Evolutionary conservation across 352 stramenopile genomes (phyloP).

Genomic region (Phytophthora niederhauseri): DNA sequence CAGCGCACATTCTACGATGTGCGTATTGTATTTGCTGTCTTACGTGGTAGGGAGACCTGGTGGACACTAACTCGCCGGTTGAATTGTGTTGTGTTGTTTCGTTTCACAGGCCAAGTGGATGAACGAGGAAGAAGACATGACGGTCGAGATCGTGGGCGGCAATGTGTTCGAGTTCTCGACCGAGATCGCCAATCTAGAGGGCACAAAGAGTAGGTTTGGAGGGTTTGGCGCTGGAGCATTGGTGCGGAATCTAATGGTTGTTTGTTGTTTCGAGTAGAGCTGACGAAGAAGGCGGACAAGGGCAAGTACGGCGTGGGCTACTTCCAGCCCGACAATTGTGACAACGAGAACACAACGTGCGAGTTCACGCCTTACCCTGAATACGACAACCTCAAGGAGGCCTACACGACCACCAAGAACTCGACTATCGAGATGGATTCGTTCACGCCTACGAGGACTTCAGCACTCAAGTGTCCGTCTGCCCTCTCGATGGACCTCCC

Average conservation of each 20-base stretch:
- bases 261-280: conserved; percentile 20
- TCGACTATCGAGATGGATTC: conserved; percentile 49
- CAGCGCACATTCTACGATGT: conserved; percentile 75
- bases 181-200: conserved; percentile 67
- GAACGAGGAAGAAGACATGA: conserved; percentile 82
- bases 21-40: conserved; percentile 6
- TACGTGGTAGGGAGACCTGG: background rate
- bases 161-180: conserved; percentile 86
- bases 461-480: conserved; percentile 46
- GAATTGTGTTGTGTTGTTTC: background rate
- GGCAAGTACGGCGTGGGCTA: conserved; percentile 71
- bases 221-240: background rate
- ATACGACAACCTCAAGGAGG: conserved; percentile 55
- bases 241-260: background rate
- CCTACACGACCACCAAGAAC: conserved; percentile 52
- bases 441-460: conserved; percentile 42
- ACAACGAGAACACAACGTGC: conserved; percentile 54
- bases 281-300: conserved; percentile 52
- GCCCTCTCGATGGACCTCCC: conserved; percentile 49
- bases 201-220: conserved; percentile 38
- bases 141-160: conserved; percentile 68
- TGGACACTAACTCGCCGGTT: background rate
- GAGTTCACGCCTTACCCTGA: conserved; percentile 64
- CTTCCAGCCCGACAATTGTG: conserved; percentile 64
- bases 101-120: conserved; percentile 76